These are phyloP conservation scores for Spathaspora hagerdaliae DNA, from an alignment of 805 yeast species.

Conservation along the genomic window DNA sequence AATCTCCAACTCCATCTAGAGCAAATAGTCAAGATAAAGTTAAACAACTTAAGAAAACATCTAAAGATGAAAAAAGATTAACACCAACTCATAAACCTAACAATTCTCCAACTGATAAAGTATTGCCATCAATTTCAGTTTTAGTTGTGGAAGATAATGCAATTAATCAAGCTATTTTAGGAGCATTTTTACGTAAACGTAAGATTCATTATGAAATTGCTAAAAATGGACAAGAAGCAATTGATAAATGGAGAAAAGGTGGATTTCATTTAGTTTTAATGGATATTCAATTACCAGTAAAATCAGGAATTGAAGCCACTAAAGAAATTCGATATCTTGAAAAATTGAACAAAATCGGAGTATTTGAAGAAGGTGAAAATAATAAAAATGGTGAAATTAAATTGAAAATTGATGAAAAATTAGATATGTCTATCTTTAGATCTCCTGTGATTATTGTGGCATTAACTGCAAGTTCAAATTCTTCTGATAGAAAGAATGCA, in stretches of 20 bases:
- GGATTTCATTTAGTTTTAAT: constrained; percentile 91
- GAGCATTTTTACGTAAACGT: constrained; percentile 81
- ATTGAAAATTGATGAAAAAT: constrained; percentile 43
- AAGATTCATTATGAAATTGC: constrained; percentile 83
- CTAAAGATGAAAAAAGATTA: neutral
- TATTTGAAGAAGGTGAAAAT: constrained; percentile 42
- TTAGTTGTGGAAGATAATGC: constrained; percentile 95
- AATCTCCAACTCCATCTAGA: constrained; percentile 3
- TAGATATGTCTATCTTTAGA: constrained; percentile 63
- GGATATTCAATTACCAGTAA: constrained; percentile 96
- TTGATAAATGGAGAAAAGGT: constrained; percentile 90
- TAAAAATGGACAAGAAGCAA: constrained; percentile 90
- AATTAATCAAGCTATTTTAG: constrained; percentile 87
- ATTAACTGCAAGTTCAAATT: constrained; percentile 80
- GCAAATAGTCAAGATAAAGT: neutral
- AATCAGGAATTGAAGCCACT: constrained; percentile 94
- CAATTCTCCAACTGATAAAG: constrained; percentile 48
- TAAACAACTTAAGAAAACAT: neutral
- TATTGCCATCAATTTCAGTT: constrained; percentile 85
- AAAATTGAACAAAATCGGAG: constrained; percentile 73
- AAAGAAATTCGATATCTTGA: constrained; percentile 86
- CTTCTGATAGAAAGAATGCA: constrained; percentile 85
- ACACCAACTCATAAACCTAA: neutral
- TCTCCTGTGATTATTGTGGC: constrained; percentile 99
- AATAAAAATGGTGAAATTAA: constrained; percentile 19